Base-by-base conservation (phyloP, 179 eudicot genomes). In the Heliamphora pulchella region DNA sequence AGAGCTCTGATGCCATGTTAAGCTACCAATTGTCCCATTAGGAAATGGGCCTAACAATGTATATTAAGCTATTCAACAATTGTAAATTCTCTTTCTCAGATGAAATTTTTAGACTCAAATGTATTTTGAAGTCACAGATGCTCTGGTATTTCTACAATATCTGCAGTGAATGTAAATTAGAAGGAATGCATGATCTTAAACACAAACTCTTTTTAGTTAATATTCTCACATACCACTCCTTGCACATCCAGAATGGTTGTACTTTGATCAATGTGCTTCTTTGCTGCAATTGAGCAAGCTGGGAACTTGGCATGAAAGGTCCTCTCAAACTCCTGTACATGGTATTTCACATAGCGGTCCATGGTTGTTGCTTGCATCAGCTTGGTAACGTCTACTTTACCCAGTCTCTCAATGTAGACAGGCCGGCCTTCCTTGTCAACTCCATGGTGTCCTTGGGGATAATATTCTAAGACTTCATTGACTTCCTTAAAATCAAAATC, bases 401-500 rank as follows among this genome's bases (percentile, higher is more conserved):
- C 98, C 71, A 94, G 88, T 80, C 88, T 89, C 87, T 94, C 98
- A 61, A 94, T 91, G 86, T 94, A 94, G 54, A 94, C 85, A 17
- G 98, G 98, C 77, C 91, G 87, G 8, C 98, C 98, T 76, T 90
- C 97, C 83, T 86, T 92, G 78, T 94, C 98, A 43, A 91, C 88
- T 58, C 98, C 97, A 75, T 93, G 98, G 80, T 93, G 88, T 82
- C 97, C 98, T 80, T 94, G 98, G 66, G 98, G 98, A 78, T 94
- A 94, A 80, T 87, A 71, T 87, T 91, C 89, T 3, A 84, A 53
- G 9, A 94, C 95, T 86, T 91, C 90, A 81, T 87, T 83, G 63
- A 89, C 15, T 78, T 94, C 98, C 58, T 82, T 78, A 81, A 91
- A 94, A 2, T 91, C 87, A 80, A 92, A 94, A 72, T 92, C 93